phyloP scores from a whole-genome alignment of 345 rosid genomes.

The Barbarea vulgaris region DNA sequence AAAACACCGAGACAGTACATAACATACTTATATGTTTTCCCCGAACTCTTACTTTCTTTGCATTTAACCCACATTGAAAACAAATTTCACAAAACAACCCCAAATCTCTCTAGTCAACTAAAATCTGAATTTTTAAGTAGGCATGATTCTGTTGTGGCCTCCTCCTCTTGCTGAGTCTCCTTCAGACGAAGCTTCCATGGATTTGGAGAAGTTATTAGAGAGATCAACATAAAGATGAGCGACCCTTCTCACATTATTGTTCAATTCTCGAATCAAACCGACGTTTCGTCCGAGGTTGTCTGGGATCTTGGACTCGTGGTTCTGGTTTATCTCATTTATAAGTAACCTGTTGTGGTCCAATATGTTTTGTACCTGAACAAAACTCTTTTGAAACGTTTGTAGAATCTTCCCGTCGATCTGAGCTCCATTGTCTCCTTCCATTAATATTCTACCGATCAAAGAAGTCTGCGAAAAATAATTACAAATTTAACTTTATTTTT shows the following conservation, averaged over 20 bases:
- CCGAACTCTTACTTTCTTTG: not conserved
- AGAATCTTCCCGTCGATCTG: constrained; percentile 60
- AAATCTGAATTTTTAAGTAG: constrained; percentile 34
- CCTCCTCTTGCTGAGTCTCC: constrained; percentile 57
- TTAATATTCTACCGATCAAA: constrained; percentile 5
- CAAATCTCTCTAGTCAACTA: not conserved
- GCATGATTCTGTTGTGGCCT: constrained; percentile 59
- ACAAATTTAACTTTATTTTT: not conserved
- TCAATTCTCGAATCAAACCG: constrained; percentile 77
- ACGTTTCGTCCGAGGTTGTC: constrained; percentile 71
- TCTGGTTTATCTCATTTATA: constrained; percentile 77
- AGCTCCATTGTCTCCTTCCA: constrained; percentile 67
- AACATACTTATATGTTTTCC: not conserved
- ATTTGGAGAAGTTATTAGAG: constrained; percentile 61
- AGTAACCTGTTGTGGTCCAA: constrained; percentile 73
- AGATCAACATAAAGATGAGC: constrained; percentile 75
- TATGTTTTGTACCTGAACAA: constrained; percentile 69
- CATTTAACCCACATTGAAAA: not conserved
- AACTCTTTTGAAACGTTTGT: constrained; percentile 72
- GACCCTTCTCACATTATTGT: constrained; percentile 75
- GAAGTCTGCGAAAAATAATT: not conserved
- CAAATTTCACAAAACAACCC: not conserved
- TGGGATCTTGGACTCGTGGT: constrained; percentile 74
- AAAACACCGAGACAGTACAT: not conserved
- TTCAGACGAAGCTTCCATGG: constrained; percentile 65